Percentiles rank a stretch among this genome's conserved stretches.
Evolutionary conservation across 768 basidiomycete genomes (phyloP).

Genomic region (Megacollybia marginata): DNA sequence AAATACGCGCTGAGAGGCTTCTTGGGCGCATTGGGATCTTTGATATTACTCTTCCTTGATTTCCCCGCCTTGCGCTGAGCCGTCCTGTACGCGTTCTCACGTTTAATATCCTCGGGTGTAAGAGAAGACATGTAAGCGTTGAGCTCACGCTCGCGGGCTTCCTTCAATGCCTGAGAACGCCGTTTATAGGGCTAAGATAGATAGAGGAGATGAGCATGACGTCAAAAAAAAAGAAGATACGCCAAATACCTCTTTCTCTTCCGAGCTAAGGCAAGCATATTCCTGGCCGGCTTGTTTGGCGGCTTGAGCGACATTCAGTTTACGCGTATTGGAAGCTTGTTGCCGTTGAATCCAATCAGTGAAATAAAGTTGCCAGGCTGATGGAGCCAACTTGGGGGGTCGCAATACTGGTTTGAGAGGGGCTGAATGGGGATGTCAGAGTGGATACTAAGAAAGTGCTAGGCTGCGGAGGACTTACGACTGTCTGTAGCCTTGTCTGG

Average conservation of each 20-base stretch:
- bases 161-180: conserved; percentile 80
- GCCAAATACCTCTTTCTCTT: conserved; percentile 73
- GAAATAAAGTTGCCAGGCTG: conserved; percentile 95
- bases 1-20: conserved; percentile 93
- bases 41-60: conserved; percentile 89
- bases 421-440: conserved; percentile 30
- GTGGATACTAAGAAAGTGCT: conserved; percentile 5
- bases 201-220: conserved; percentile 11
- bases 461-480: conserved; percentile 30
- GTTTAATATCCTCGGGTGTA: conserved; percentile 91
- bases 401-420: conserved; percentile 72
- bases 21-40: conserved; percentile 95
- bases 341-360: conserved; percentile 91
- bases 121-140: conserved; percentile 80
- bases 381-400: conserved; percentile 87
- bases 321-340: conserved; percentile 70
- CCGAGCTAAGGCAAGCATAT: conserved; percentile 69
- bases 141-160: conserved; percentile 75
- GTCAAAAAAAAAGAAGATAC: conserved; percentile 13
- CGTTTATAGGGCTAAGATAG: conserved; percentile 69
- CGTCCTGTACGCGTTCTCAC: conserved; percentile 86
- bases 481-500: conserved; percentile 33
- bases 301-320: conserved; percentile 91
- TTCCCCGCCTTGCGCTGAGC: conserved; percentile 92
- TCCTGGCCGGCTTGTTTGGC: conserved; percentile 92